Percentiles rank a stretch among this genome's conserved stretches.
These are phyloP conservation scores for Pinus tabuliformis DNA, from an alignment of 75 land plant genomes.

Conservation along the genomic window DNA sequence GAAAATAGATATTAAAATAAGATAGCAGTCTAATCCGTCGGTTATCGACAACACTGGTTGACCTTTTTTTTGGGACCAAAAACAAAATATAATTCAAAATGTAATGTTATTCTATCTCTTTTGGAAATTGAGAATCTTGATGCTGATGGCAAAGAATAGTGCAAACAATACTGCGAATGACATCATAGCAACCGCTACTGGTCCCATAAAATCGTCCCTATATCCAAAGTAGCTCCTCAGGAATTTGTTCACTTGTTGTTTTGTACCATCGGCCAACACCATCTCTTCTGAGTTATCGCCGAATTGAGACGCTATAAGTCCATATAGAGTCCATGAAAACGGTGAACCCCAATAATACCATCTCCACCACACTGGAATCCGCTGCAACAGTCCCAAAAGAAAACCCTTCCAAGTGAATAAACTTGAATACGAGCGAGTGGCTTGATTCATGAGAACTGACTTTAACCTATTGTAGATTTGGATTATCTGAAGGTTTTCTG, in stretches of 20 bases:
- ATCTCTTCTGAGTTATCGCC: constrained; percentile 32
- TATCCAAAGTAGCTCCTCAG: constrained; percentile 59
- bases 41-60: no score
- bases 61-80: no score
- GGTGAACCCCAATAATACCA: constrained; percentile 84
- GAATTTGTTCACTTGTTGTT: constrained; percentile 9
- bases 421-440: no score
- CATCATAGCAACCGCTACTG: constrained; percentile 23
- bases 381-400: constrained; percentile 36
- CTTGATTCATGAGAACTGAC: neutral
- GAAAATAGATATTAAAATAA: no score
- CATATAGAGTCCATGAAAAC: constrained; percentile 66
- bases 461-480: no score
- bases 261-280: constrained; percentile 7
- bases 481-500: no score
- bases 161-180: constrained; percentile 45
- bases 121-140: constrained; percentile 69
- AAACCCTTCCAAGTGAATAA: neutral
- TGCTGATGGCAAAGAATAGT: constrained; percentile 34
- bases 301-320: constrained; percentile 57
- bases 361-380: constrained; percentile 76
- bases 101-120: constrained; percentile 23
- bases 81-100: no score
- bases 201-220: constrained; percentile 36
- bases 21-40: no score